phyloP scores from a whole-genome alignment of 2,329 filamentous ascomycete genomes.

The Albifimbria verrucaria region DNA sequence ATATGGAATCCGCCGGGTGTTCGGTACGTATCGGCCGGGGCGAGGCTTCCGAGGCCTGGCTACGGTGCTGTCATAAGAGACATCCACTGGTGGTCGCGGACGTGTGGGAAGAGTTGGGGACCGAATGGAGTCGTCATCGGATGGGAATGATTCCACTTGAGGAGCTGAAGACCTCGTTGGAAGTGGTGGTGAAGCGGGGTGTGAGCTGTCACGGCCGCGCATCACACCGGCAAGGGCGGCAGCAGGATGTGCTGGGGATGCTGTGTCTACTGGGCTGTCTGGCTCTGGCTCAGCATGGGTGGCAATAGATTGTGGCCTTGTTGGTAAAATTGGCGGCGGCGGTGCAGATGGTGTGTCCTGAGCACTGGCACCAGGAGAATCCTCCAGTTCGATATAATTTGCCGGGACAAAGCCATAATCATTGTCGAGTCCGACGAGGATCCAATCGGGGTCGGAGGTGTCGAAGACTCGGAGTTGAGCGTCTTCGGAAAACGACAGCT shows the following conservation, averaged over 20 bases:
- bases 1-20: slow-evolving; percentile 84
- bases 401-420: slow-evolving; percentile 94
- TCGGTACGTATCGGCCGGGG: slow-evolving; percentile 38
- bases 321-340: slow-evolving; percentile 41
- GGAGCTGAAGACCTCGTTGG: slow-evolving; percentile 21
- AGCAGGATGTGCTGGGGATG: slow-evolving; percentile 40
- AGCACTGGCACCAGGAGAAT: slow-evolving; percentile 36
- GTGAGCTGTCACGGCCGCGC: slow-evolving; percentile 39
- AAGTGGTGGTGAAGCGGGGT: slow-evolving; percentile 17
- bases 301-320: slow-evolving; percentile 31
- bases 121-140: slow-evolving; percentile 15
- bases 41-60: background rate
- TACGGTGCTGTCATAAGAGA: slow-evolving; percentile 3
- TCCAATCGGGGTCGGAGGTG: slow-evolving; percentile 92
- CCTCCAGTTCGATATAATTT: slow-evolving; percentile 84
- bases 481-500: slow-evolving; percentile 93
- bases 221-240: slow-evolving; percentile 56
- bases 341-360: slow-evolving; percentile 15
- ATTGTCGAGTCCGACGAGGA: slow-evolving; percentile 76
- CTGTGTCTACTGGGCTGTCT: slow-evolving; percentile 25
- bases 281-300: slow-evolving; percentile 14
- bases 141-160: slow-evolving; percentile 15
- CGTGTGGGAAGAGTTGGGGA: slow-evolving; percentile 13
- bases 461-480: slow-evolving; percentile 82
- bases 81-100: slow-evolving; percentile 11